phyloP scores from a whole-genome alignment of 495 filamentous ascomycete species.

The Cenococcum geophilum region DNA sequence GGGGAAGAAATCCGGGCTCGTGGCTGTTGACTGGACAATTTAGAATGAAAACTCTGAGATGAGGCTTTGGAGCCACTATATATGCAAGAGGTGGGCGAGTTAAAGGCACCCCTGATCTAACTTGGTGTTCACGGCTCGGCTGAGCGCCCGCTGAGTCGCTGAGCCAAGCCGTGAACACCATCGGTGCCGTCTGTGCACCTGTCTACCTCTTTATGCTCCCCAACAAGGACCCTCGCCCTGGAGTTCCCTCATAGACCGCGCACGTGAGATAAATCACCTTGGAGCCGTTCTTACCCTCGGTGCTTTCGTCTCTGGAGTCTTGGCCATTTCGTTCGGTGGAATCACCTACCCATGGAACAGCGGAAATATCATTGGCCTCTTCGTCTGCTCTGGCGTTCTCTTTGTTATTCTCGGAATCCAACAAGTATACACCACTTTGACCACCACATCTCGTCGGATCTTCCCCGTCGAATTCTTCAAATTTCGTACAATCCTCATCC shows the following conservation, averaged over 20 bases:
- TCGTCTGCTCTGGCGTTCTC: conserved; percentile 49
- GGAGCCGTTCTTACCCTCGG: conserved; percentile 5
- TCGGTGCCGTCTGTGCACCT: conserved; percentile 9
- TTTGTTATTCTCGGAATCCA: conserved; percentile 47
- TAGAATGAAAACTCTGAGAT: too few species aligned
- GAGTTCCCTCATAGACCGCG: neutral
- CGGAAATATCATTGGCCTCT: conserved; percentile 48
- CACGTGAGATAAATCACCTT: conserved; percentile 8
- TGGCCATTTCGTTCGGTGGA: conserved; percentile 46
- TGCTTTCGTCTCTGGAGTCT: neutral
- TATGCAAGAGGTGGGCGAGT: too few species aligned
- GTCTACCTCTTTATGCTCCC: conserved; percentile 13
- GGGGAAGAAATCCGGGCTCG: too few species aligned
- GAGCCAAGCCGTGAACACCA: too few species aligned
- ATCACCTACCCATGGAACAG: conserved; percentile 48
- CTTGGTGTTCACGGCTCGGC: too few species aligned
- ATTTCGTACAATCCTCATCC: conserved; percentile 41
- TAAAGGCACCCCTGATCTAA: too few species aligned
- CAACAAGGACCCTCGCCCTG: neutral
- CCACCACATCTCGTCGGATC: conserved; percentile 43
- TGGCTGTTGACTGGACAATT: too few species aligned
- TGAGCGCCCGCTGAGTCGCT: too few species aligned
- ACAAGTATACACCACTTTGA: conserved; percentile 49
- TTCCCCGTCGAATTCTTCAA: conserved; percentile 51
- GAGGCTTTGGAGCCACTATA: too few species aligned